Evolutionary conservation across 2,329 filamentous ascomycete genomes (phyloP), one percentile per base, ranked within the genome.

Genomic region (Sporothrix pallida): DNA sequence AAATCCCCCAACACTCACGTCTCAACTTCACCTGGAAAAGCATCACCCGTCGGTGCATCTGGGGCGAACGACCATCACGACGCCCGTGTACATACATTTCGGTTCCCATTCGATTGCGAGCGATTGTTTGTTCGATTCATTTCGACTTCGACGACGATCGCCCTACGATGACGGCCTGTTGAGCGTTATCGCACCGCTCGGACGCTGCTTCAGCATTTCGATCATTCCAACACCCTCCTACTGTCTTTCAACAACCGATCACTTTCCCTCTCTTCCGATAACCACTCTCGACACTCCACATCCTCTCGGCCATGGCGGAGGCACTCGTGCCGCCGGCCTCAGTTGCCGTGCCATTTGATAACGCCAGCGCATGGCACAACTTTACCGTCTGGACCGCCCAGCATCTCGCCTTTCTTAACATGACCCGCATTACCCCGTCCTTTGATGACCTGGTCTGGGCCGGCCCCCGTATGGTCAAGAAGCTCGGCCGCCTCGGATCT

Each of bases 381-480:
- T 79, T 90, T 77, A 86, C 87, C 23, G 80, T 83, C 72, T 90
- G 88, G 88, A 86, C 86, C 1, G 81, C 80, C 5, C 84, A 85
- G 75, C 82, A 82, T 26, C 77, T 85, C 12, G 78, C 79, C 20
- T 78, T 81, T 71, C 83, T 83, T 74, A 84, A 87, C 74, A 70
- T 77, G 72, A 87, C 88, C 60, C 86, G 86, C 76, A 87, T 88
- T 81, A 84, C 88, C 65, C 91, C 91, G 1, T 90, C 90, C 12
- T 82, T 92, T 20, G 89, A 89, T 80, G 91, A 93, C 78, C 83
- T 95, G 67, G 86, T 93, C 76, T 86, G 89, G 81, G 91, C 89
- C 20, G 87, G 92, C 3, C 92, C 92, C 69, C 87, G 92, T 74
- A 89, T 94, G 79, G 86, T 93, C 46, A 90, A 87, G 81, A 91